phyloP scores from a whole-genome alignment of 345 rosid genomes.

The Noccaea caerulescens region DNA sequence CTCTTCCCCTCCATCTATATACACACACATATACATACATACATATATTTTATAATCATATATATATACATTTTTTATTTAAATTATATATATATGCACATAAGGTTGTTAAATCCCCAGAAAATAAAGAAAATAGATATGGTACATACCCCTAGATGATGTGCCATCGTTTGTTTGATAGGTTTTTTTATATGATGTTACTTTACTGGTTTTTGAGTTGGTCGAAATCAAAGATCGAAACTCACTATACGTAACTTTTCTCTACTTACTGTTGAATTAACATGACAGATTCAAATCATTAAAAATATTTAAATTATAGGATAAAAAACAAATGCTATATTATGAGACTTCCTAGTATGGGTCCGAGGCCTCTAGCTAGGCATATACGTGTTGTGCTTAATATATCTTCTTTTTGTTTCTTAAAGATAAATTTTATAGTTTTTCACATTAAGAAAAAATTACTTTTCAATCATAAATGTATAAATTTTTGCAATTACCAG shows the following conservation, averaged over 20 bases:
- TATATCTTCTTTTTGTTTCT: too few species aligned
- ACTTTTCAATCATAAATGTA: too few species aligned
- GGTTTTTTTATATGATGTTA: neutral
- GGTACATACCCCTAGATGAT: too few species aligned
- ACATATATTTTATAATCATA: neutral
- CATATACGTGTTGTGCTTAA: conserved; percentile 11
- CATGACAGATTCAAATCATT: neutral
- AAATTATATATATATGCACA: conserved; percentile 5
- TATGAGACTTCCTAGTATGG: conserved; percentile 5
- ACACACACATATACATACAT: neutral
- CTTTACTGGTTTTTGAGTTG: neutral
- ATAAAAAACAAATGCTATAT: neutral
- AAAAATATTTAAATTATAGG: neutral
- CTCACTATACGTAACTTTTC: neutral
- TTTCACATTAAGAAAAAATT: too few species aligned
- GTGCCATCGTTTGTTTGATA: too few species aligned
- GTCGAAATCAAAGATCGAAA: neutral
- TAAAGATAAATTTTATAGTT: too few species aligned
- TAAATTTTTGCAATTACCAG: too few species aligned
- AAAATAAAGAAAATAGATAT: too few species aligned
- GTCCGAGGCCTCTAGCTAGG: neutral
- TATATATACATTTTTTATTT: neutral
- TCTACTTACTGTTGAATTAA: neutral
- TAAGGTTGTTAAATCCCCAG: neutral
- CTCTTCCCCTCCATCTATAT: neutral